Conservation (phyloP, 1,284 basidiomycete species). For the Rhodofomes roseus region DNA sequence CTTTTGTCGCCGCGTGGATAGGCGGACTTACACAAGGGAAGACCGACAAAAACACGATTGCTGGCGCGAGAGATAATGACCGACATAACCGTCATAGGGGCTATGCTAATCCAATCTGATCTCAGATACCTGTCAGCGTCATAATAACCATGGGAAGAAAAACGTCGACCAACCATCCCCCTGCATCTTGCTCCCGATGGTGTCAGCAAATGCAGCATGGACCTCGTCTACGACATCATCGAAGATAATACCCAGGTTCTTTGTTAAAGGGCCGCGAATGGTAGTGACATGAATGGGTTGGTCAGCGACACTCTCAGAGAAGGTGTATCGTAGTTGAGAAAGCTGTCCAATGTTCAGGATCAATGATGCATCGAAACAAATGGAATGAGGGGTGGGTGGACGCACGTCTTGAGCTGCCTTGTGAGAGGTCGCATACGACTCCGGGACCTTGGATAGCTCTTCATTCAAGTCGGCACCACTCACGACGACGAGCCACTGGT, state of each 20-base stretch:
- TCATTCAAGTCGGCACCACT: conserved; percentile 22
- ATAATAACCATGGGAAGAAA: background rate
- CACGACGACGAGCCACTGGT: conserved; percentile 29
- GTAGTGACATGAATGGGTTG: background rate
- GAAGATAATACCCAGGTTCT: conserved; percentile 13
- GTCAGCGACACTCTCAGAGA: background rate
- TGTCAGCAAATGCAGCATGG: conserved; percentile 8
- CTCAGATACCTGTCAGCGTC: background rate
- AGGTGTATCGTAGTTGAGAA: background rate
- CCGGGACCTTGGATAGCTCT: conserved; percentile 30
- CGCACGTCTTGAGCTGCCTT: conserved; percentile 20
- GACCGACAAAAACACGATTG: conserved; percentile 25
- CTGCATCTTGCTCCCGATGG: background rate
- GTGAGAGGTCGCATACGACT: conserved; percentile 29
- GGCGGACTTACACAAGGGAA: conserved; percentile 21
- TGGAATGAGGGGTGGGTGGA: background rate
- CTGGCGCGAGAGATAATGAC: conserved; percentile 23
- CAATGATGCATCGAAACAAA: background rate
- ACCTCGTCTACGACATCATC: conserved; percentile 18
- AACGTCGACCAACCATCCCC: conserved; percentile 6
- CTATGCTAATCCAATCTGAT: conserved; percentile 20
- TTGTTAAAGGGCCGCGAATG: conserved; percentile 10
- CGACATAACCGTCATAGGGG: conserved; percentile 12
- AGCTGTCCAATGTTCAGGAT: background rate
- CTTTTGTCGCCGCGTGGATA: background rate